phyloP scores from a whole-genome alignment of 2,329 filamentous ascomycete genomes.

The Dothidotthia symphoricarpi region DNA sequence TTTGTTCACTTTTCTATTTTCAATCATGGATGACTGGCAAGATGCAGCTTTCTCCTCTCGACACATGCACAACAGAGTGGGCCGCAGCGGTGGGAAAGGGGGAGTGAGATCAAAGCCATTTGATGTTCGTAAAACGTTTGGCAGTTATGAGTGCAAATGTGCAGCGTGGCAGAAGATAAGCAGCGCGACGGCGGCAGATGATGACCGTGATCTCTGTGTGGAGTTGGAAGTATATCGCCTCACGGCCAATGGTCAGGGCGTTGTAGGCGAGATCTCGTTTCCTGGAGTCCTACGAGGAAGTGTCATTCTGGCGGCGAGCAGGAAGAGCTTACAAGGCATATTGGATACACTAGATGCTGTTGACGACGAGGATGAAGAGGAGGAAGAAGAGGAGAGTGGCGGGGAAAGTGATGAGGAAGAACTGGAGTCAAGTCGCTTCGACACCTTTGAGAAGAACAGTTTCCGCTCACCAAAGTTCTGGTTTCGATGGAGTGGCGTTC shows the following conservation, averaged over 20 bases:
- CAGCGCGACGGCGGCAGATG: not conserved
- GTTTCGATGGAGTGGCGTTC: slow-evolving; percentile 23
- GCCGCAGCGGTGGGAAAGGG: slow-evolving; percentile 2
- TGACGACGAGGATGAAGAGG: not conserved
- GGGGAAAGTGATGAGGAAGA: slow-evolving; percentile 1
- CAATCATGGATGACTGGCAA: slow-evolving; percentile 26
- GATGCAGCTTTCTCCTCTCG: slow-evolving; percentile 22
- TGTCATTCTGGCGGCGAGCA: slow-evolving; percentile 20
- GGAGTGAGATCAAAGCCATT: slow-evolving; percentile 18
- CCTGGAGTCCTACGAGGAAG: slow-evolving; percentile 15
- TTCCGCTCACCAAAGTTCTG: slow-evolving; percentile 30
- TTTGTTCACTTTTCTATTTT: not conserved
- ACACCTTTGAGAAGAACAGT: slow-evolving; percentile 27
- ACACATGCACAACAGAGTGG: slow-evolving; percentile 26
- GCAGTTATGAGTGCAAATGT: slow-evolving; percentile 23
- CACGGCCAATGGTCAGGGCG: slow-evolving; percentile 18
- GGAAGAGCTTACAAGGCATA: slow-evolving; percentile 10
- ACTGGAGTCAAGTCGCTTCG: slow-evolving; percentile 12
- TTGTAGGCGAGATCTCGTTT: slow-evolving; percentile 19
- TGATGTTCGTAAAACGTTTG: slow-evolving; percentile 26
- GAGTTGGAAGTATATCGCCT: slow-evolving; percentile 21
- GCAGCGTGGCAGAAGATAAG: slow-evolving; percentile 16
- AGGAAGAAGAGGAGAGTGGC: not conserved
- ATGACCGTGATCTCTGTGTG: slow-evolving; percentile 4
- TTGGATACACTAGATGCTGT: slow-evolving; percentile 6